These are phyloP conservation scores for Alternaria gaisen DNA, from an alignment of 2,329 filamentous ascomycete genomes.

Conservation along the genomic window DNA sequence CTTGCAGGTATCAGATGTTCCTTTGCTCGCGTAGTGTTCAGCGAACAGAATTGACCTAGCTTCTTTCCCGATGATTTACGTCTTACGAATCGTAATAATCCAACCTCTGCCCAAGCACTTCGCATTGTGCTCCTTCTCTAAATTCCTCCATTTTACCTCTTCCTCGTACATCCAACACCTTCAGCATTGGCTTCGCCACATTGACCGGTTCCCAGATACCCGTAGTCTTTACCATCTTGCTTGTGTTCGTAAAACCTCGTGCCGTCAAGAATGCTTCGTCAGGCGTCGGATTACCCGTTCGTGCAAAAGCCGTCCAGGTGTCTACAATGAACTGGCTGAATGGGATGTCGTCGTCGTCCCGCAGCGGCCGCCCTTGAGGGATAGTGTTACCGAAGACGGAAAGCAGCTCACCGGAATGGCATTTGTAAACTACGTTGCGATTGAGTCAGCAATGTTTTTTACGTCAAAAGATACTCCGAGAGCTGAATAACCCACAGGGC, in stretches of 20 bases:
- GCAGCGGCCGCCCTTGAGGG: background rate
- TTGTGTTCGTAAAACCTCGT: background rate
- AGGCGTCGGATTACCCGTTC: constrained; percentile 12
- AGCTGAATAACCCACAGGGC: constrained; percentile 8
- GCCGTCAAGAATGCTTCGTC: background rate
- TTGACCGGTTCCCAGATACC: background rate
- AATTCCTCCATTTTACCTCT: background rate
- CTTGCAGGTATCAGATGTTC: background rate
- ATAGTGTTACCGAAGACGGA: background rate
- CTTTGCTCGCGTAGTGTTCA: background rate
- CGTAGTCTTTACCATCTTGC: background rate
- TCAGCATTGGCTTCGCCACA: background rate
- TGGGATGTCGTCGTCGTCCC: background rate
- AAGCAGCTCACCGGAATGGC: background rate
- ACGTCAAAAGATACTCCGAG: background rate
- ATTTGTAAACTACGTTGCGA: background rate
- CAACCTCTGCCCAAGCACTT: background rate
- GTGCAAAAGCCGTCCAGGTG: background rate
- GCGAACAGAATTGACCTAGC: background rate
- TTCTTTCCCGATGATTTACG: background rate
- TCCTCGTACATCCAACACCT: background rate
- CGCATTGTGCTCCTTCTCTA: background rate
- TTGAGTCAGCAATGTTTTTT: background rate
- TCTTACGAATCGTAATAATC: background rate
- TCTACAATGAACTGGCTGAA: background rate